Conservation (phyloP, 83 land plant species). For the Thuja plicata region DNA sequence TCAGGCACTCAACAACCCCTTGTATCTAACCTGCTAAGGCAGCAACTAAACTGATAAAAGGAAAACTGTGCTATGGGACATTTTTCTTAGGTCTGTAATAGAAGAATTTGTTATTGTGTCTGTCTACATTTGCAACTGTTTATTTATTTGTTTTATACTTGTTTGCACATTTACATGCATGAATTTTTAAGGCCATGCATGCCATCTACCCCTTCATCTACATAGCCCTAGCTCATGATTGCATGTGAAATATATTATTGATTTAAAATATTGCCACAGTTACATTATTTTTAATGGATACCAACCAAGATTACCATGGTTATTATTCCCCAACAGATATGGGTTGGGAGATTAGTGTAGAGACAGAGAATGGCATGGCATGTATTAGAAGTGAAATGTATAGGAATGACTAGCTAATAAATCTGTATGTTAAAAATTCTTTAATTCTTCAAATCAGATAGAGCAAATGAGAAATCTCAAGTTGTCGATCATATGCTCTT, state of each 20-base stretch:
- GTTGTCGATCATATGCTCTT: slow-evolving; percentile 17
- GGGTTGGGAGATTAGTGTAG: neutral
- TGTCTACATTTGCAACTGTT: neutral
- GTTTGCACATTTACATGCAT: neutral
- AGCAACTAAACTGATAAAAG: neutral
- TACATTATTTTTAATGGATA: neutral
- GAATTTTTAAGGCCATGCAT: neutral
- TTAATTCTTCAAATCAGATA: slow-evolving; percentile 11
- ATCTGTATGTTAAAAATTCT: slow-evolving; percentile 8
- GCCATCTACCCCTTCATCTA: neutral
- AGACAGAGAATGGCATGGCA: neutral
- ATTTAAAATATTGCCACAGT: neutral
- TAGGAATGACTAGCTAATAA: neutral
- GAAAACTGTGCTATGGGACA: neutral
- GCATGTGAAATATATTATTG: neutral
- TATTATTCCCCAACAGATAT: neutral
- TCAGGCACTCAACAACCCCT: too few species aligned
- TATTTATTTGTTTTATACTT: neutral
- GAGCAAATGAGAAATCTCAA: slow-evolving; percentile 26
- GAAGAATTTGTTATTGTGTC: neutral
- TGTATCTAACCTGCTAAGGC: neutral
- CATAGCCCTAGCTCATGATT: neutral
- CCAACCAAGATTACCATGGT: neutral
- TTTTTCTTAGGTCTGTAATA: neutral
- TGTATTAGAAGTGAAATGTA: neutral